These are phyloP conservation scores for Trypanosoma boissoni DNA, from an alignment of 208 protist species.

Conservation along the genomic window DNA sequence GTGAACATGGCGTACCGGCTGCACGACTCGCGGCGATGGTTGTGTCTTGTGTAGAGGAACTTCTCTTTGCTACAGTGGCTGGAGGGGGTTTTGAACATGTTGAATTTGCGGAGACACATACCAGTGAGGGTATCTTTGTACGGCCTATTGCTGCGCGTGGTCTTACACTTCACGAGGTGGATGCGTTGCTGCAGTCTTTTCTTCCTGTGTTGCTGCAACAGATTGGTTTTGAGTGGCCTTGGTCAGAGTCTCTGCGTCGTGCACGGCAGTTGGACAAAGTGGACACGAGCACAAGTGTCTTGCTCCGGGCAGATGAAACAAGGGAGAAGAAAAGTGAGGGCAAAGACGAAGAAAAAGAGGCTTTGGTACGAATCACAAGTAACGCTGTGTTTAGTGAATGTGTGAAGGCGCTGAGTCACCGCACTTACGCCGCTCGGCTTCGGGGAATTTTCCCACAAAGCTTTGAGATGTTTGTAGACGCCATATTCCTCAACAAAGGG, in stretches of 20 bases:
- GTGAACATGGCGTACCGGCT: neutral
- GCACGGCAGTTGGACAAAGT: constrained; percentile 44
- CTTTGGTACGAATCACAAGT: constrained; percentile 41
- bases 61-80: constrained; percentile 18
- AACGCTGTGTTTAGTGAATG: constrained; percentile 40
- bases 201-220: constrained; percentile 71
- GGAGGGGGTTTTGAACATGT: constrained; percentile 20
- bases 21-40: neutral
- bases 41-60: neutral
- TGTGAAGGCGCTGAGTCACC: constrained; percentile 36
- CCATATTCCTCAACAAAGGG: constrained; percentile 14
- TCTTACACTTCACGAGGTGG: constrained; percentile 52
- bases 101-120: neutral
- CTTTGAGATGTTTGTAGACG: constrained; percentile 47
- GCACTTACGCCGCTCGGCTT: constrained; percentile 61
- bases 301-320: no score
- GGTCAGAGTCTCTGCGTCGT: constrained; percentile 66
- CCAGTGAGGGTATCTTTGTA: constrained; percentile 2
- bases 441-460: constrained; percentile 62
- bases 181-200: constrained; percentile 45
- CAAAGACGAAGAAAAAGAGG: neutral
- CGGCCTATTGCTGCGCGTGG: constrained; percentile 23
- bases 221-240: constrained; percentile 79
- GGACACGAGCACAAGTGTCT: no score
- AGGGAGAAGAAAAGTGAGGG: no score